Evolutionary conservation across 106 monocot species (phyloP).

Genomic region (Dactylorhiza incarnata): DNA sequence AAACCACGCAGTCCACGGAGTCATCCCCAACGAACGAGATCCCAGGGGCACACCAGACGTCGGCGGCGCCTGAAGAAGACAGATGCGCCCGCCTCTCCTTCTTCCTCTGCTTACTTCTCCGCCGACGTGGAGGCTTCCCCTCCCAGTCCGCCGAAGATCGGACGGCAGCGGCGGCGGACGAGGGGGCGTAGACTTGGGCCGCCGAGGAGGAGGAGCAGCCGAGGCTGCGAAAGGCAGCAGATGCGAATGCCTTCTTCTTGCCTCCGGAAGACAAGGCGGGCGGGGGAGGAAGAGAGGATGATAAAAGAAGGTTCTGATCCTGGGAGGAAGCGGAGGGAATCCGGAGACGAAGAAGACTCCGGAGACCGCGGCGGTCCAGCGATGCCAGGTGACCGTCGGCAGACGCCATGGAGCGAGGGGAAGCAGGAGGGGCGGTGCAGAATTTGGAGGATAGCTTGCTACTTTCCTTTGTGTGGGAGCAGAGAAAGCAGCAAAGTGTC

Average conservation of each 20-base stretch:
- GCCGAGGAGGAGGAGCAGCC: conserved; percentile 11
- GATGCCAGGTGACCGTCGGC: not conserved
- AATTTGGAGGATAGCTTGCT: no score
- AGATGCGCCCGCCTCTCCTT: no score
- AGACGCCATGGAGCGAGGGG: not conserved
- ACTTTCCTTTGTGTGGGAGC: no score
- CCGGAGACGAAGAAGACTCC: not conserved
- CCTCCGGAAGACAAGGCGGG: not conserved
- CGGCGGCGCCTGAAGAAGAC: not conserved
- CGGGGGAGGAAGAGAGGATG: not conserved
- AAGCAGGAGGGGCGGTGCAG: no score
- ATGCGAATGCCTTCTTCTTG: conserved; percentile 3
- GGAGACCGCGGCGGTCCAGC: not conserved
- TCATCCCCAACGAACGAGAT: not conserved
- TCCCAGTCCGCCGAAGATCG: conserved; percentile 5
- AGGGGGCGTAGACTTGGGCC: not conserved
- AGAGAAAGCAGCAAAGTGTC: no score
- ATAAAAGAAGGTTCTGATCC: not conserved
- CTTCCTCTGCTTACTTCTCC: no score
- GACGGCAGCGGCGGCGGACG: conserved; percentile 3
- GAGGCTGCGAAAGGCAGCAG: conserved; percentile 8
- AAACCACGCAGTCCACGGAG: conserved; percentile 2
- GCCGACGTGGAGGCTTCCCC: not conserved
- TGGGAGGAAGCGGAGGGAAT: not conserved
- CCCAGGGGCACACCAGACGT: conserved; percentile 3